Evolutionary conservation across 768 basidiomycete species (phyloP).

Genomic region (Rhodosporidiobolus odoratus): DNA sequence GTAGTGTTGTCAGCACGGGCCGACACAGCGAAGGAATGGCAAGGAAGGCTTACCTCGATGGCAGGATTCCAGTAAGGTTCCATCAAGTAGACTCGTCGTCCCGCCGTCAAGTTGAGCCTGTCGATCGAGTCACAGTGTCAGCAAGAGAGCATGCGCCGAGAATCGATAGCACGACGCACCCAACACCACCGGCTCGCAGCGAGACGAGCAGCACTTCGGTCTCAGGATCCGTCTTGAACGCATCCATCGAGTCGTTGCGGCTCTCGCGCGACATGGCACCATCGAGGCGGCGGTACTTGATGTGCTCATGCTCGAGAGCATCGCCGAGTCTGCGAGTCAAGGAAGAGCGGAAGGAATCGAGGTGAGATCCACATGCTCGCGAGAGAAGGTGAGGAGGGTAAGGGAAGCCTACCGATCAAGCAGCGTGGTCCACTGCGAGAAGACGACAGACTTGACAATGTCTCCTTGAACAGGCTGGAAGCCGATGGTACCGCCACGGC

Average conservation of each 20-base stretch:
- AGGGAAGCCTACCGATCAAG: conserved; percentile 36
- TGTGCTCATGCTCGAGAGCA: conserved; percentile 72
- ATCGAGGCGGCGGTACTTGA: conserved; percentile 85
- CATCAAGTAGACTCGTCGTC: conserved; percentile 89
- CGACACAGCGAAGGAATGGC: background rate
- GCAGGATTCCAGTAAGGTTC: conserved; percentile 42
- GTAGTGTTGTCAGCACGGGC: background rate
- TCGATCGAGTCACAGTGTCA: no score
- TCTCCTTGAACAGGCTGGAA: conserved; percentile 37
- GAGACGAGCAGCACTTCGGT: conserved; percentile 95
- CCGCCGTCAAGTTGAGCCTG: conserved; percentile 84
- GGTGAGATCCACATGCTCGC: background rate
- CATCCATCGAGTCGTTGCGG: conserved; percentile 83
- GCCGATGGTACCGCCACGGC: conserved; percentile 55
- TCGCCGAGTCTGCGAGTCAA: conserved; percentile 47
- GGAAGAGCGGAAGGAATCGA: background rate
- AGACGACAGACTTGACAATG: conserved; percentile 81
- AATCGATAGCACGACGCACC: conserved; percentile 17
- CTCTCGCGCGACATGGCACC: conserved; percentile 98
- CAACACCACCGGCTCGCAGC: conserved; percentile 93
- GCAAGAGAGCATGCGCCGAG: background rate
- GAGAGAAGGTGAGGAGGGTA: conserved; percentile 32
- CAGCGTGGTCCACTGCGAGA: conserved; percentile 57
- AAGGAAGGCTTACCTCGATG: conserved; percentile 18
- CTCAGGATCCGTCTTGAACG: conserved; percentile 76